Evolutionary conservation across 768 basidiomycete species (phyloP), one percentile per base, ranked within the genome.

Genomic region (Thelephora ganbajun): DNA sequence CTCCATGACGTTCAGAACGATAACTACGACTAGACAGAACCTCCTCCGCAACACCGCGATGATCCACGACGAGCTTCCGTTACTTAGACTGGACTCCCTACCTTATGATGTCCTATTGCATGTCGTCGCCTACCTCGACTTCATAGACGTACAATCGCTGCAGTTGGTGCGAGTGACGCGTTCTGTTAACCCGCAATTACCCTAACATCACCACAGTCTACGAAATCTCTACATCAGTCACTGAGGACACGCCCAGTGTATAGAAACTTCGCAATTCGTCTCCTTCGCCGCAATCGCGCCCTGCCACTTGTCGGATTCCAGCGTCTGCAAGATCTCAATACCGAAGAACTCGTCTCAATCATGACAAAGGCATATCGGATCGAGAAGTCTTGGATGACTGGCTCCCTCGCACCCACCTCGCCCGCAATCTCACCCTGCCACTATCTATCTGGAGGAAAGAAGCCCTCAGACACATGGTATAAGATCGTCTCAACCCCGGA

Each of bases 41-140:
- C 5, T 9, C 14, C 39, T 41, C 22, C 39, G 4, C 22, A 41
- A 4, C 39, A 41, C 39, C 39, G 7, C 39, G 22, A 41, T 41
- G 16, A 14, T 11, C 39, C 39, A 30, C 26, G 26, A 30, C 26
- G 26, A 30, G 26, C 26, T 9, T 9, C 9, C 26, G 5, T 9
- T 9, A 9, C 26, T 30, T 9, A 30, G 26, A 11, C 57, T 72
- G 45, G 59, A 61, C 50, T 67, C 64, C 4, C 66, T 85, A 16
- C 82, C 82, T 0, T 83, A 83, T 61, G 83, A 85, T 65, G 66
- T 84, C 16, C 59, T 85, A 39, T 70, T 84, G 48, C 79, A 80
- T 64, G 74, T 85, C 59, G 73, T 78, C 4, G 70, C 69, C 37
- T 74, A 76, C 62, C 70, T 84, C 30, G 69, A 79, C 53, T 63